A percentile compares a stretch with the other conserved stretches of the same genome.
Evolutionary conservation across 345 rosid species (phyloP).

Genomic region (Atalantia buxifolia): DNA sequence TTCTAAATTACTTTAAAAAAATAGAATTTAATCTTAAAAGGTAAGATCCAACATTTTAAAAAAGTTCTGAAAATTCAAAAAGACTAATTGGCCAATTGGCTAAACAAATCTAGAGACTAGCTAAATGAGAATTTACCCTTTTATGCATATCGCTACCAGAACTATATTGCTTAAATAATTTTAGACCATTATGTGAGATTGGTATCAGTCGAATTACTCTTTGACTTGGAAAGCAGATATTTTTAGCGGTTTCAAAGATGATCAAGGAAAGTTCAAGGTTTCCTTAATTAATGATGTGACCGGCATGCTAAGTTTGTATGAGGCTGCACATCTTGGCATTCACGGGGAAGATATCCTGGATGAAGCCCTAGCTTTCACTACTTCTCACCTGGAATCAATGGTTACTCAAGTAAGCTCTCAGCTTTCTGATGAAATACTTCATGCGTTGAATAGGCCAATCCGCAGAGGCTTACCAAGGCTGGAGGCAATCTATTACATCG

Average conservation of each 20-base stretch:
- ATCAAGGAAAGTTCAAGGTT: constrained; percentile 11
- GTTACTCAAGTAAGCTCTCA: background rate
- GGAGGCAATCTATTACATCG: constrained; percentile 18
- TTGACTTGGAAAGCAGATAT: background rate
- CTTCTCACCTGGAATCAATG: background rate
- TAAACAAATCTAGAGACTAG: too few relatives aligned
- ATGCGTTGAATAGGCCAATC: background rate
- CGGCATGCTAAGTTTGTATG: constrained; percentile 16
- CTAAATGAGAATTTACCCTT: too few relatives aligned
- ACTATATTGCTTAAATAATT: too few relatives aligned
- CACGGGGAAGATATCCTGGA: constrained; percentile 19
- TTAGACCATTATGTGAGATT: background rate
- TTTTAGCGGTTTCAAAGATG: background rate
- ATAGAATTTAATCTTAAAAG: too few relatives aligned
- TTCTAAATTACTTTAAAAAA: too few relatives aligned
- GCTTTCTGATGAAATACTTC: background rate
- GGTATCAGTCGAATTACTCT: background rate
- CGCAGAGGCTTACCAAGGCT: constrained; percentile 16
- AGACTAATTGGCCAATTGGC: too few relatives aligned
- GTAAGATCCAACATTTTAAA: too few relatives aligned
- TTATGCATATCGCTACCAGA: background rate
- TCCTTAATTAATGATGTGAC: constrained; percentile 4
- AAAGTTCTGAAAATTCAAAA: too few relatives aligned
- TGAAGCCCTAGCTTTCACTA: constrained; percentile 17
- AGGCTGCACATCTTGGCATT: constrained; percentile 14